phyloP scores from a whole-genome alignment of 2,329 filamentous ascomycete species.

The Diplodia sapinea region DNA sequence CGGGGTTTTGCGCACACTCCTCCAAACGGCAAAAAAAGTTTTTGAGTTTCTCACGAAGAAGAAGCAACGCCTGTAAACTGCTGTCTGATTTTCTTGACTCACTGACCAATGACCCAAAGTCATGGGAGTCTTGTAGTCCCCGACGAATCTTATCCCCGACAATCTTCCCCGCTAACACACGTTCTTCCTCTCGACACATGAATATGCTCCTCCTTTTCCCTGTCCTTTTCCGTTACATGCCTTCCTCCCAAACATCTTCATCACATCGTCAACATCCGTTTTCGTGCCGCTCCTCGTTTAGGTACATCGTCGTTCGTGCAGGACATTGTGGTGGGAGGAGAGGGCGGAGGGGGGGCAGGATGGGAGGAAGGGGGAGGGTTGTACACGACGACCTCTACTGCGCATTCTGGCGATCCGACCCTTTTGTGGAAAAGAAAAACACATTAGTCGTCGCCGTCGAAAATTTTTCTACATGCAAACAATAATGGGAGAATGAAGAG shows the following conservation, averaged over 20 bases:
- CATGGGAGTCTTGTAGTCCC: background rate
- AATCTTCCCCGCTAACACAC: background rate
- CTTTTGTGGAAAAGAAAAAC: conserved; percentile 14
- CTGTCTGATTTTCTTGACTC: background rate
- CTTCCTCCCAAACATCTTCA: background rate
- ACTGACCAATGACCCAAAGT: background rate
- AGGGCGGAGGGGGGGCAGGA: background rate
- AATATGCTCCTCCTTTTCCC: background rate
- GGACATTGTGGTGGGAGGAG: background rate
- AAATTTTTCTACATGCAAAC: conserved; percentile 16
- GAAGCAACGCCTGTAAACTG: background rate
- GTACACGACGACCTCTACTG: conserved; percentile 5
- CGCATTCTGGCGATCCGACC: conserved; percentile 9
- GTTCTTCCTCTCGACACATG: background rate
- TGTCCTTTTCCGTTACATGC: background rate
- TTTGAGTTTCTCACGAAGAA: background rate
- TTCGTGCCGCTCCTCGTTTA: conserved; percentile 4
- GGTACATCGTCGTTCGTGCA: conserved; percentile 17
- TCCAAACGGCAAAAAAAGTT: background rate
- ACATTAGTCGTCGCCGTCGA: conserved; percentile 27
- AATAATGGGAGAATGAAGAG: background rate
- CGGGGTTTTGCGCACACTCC: background rate
- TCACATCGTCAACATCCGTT: conserved; percentile 8
- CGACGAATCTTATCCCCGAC: background rate
- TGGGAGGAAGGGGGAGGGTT: background rate